Base-by-base conservation (phyloP, 1,284 basidiomycete genomes). In the Ganoderma lingzhi region DNA sequence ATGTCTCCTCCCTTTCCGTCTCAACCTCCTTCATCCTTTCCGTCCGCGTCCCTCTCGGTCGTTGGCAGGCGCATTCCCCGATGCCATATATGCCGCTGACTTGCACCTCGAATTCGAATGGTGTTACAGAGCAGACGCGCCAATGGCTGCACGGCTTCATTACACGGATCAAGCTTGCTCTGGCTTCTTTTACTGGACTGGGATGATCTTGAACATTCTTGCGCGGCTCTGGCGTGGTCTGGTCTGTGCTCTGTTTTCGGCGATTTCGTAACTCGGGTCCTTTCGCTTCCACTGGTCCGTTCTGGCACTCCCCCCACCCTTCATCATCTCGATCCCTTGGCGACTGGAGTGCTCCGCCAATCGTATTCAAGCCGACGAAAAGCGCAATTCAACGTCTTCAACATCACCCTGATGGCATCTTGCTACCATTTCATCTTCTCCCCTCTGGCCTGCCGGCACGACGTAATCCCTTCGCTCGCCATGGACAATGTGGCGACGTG, bases 1-100 rank as follows among this genome's bases (percentile, higher is more conserved):
- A 88, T 77, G 88, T 88, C 72, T 71, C 23, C 23, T 23, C 23
- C 23, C 23, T 23, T 23, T 23, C 23, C 70, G 70, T 65, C 70
- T 72, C 23, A 23, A 70, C 65, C 72, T 75, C 19, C 42, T 19
- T n/a, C 37, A 3, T 59, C 62, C 30, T 23, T 12, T 23, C 48
- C 23, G 23, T 12, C 48, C 12, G 23, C 23, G 48, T 60, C 65
- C 23, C 23, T 63, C 65, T 70, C 73, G 44, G 65, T 79, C 71
- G 68, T 80, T 68, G 79, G 79, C 79, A 79, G 71, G 78, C 78
- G 69, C 45, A 41, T 48, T 10, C 23, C 23, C 6, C 14, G 23
- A 19, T 39, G 48, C 41, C 32, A 28, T 55, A 45, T 64, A 15
- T 64, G 59, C 60, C 30, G 19, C 44, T 61, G 48, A 63, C 41